These are phyloP conservation scores for Cercophora newfieldiana DNA, from an alignment of 495 filamentous ascomycete genomes.

Conservation along the genomic window DNA sequence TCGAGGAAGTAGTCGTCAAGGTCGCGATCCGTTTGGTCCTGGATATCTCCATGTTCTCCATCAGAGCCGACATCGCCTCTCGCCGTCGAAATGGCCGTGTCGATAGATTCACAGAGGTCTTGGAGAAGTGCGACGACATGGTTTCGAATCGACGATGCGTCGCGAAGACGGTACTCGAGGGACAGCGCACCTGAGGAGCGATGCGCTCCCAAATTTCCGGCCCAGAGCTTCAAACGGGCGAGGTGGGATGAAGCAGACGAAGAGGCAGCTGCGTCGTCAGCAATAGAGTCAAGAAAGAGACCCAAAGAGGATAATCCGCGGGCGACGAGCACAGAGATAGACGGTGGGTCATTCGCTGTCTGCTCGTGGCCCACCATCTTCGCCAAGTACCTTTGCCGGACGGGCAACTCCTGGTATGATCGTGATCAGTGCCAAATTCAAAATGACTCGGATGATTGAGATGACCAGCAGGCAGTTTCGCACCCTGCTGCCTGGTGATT, in stretches of 20 bases:
- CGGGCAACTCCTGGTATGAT: too few species aligned
- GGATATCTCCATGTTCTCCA: not conserved
- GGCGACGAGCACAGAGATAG: not conserved
- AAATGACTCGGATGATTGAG: too few species aligned
- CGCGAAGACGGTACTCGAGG: conserved; percentile 15
- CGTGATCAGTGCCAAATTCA: too few species aligned
- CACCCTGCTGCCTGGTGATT: too few species aligned
- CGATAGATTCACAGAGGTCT: conserved; percentile 7
- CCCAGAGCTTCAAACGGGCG: conserved; percentile 14
- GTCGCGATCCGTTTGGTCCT: not conserved
- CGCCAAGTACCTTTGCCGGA: too few species aligned
- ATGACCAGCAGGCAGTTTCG: too few species aligned
- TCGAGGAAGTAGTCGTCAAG: conserved; percentile 1
- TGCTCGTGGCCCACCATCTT: not conserved
- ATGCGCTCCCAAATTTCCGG: conserved; percentile 13
- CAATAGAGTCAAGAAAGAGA: not conserved
- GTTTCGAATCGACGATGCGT: conserved; percentile 22
- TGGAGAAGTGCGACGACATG: conserved; percentile 10
- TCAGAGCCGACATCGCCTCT: too few species aligned
- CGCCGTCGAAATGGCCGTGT: conserved; percentile 15
- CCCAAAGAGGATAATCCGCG: not conserved
- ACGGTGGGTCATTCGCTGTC: too few species aligned
- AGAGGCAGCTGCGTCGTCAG: not conserved
- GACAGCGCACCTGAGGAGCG: conserved; percentile 13
- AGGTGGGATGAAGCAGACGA: conserved; percentile 5